phyloP scores from a whole-genome alignment of 768 basidiomycete species.

The Mycena filopes region DNA sequence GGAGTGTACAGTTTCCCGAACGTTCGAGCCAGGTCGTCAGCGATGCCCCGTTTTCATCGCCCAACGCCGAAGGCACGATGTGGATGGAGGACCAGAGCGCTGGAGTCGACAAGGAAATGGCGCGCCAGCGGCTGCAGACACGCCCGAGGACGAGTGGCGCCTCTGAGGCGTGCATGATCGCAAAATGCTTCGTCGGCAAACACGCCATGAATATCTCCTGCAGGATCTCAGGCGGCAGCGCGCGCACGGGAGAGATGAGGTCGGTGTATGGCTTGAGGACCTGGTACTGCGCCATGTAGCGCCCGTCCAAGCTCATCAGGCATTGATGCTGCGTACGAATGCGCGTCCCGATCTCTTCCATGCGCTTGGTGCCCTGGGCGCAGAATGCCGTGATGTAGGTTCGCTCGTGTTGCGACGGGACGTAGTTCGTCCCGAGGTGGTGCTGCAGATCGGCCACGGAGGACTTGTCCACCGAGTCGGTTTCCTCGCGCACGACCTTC shows the following conservation, averaged over 20 bases:
- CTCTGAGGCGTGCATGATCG: conserved; percentile 3
- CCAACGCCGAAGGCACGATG: neutral
- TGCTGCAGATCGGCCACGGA: neutral
- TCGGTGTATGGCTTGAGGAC: conserved; percentile 3
- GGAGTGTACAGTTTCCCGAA: neutral
- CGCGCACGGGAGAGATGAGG: conserved; percentile 15
- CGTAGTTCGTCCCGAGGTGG: conserved; percentile 17
- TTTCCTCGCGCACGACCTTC: neutral
- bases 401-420: neutral
- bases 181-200: neutral
- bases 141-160: conserved; percentile 10
- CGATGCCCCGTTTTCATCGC: neutral
- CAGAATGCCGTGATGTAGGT: neutral
- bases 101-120: neutral
- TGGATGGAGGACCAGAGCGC: conserved; percentile 18
- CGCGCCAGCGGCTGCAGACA: conserved; percentile 16
- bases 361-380: neutral
- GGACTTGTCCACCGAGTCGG: neutral
- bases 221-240: conserved; percentile 16
- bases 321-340: neutral
- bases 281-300: neutral
- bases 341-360: neutral
- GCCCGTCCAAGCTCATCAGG: neutral
- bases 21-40: conserved; percentile 8
- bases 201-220: conserved; percentile 19